Percentiles rank a stretch among this genome's conserved stretches.
Evolutionary conservation across 140 eudicot species (phyloP).

Genomic region (Stevia rebaudiana): DNA sequence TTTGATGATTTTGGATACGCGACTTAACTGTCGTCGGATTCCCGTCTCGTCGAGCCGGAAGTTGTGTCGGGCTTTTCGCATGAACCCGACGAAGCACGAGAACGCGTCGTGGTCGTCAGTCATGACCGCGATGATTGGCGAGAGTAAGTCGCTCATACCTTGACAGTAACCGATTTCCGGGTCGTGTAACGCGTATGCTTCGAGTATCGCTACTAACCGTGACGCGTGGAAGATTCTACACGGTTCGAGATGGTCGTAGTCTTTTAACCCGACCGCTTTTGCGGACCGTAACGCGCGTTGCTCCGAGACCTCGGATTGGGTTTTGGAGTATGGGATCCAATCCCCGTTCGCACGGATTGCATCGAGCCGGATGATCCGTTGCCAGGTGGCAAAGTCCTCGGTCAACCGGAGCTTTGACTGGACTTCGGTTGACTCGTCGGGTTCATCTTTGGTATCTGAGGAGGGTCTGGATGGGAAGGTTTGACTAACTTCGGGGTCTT

Average conservation of each 20-base stretch:
- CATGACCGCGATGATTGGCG: conserved; percentile 71
- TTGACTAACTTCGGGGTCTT: too few relatives aligned
- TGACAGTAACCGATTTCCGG: conserved; percentile 81
- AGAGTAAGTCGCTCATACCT: conserved; percentile 84
- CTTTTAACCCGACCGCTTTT: conserved; percentile 43
- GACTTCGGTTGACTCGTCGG: too few relatives aligned
- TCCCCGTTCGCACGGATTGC: conserved; percentile 79
- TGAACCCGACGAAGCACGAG: conserved; percentile 87
- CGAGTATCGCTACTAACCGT: conserved; percentile 68
- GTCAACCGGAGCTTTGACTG: conserved; percentile 15
- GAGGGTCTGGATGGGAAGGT: too few relatives aligned
- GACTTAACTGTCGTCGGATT: conserved; percentile 52
- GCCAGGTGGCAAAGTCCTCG: conserved; percentile 77
- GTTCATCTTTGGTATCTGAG: conserved; percentile 8
- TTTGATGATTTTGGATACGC: conserved; percentile 66
- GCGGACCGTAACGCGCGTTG: too few relatives aligned
- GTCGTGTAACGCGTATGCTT: conserved; percentile 67
- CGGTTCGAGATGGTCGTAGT: conserved; percentile 59
- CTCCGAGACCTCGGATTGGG: conserved; percentile 58
- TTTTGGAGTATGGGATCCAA: conserved; percentile 60
- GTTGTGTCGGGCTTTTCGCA: conserved; percentile 80
- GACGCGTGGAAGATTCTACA: conserved; percentile 75
- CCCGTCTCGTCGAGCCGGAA: conserved; percentile 83
- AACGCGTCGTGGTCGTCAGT: conserved; percentile 69
- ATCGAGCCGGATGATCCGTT: conserved; percentile 73